Evolutionary conservation across 495 filamentous ascomycete genomes (phyloP).

Genomic region (Xylaria venustula): DNA sequence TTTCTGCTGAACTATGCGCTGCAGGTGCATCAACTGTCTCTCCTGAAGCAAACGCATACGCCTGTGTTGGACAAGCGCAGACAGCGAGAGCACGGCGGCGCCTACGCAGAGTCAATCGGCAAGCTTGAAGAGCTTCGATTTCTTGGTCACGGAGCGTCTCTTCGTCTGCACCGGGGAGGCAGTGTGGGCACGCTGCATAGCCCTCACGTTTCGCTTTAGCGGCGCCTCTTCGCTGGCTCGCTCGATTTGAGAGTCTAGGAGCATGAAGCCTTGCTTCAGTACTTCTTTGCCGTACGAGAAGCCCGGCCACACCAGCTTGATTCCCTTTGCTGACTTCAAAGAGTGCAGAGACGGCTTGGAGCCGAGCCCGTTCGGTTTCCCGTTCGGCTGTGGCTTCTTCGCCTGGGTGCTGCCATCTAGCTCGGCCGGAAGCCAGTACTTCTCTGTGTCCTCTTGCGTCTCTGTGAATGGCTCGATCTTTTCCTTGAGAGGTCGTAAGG

Average conservation of each 20-base stretch:
- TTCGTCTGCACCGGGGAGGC: not conserved
- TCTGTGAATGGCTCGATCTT: slow-evolving; percentile 9
- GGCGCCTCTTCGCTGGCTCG: not conserved
- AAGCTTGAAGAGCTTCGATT: not conserved
- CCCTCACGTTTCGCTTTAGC: slow-evolving; percentile 1
- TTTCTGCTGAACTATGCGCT: not conserved
- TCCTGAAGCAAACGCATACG: slow-evolving; percentile 9
- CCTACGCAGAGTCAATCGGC: slow-evolving; percentile 5
- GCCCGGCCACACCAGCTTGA: slow-evolving; percentile 7
- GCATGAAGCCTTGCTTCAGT: slow-evolving; percentile 12
- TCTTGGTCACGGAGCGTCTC: not conserved
- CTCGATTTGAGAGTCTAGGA: slow-evolving; percentile 3
- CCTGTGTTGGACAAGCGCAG: not conserved
- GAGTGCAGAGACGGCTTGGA: slow-evolving; percentile 2
- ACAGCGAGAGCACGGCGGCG: not conserved
- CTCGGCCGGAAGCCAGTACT: slow-evolving; percentile 12
- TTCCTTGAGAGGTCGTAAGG: not conserved
- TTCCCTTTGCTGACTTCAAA: not conserved
- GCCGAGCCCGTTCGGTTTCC: not conserved
- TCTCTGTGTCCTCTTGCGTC: slow-evolving; percentile 1
- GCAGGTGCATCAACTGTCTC: slow-evolving; percentile 8
- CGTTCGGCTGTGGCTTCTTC: not conserved
- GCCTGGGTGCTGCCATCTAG: not conserved
- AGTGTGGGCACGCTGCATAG: not conserved
- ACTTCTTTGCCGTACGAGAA: slow-evolving; percentile 8